Base-by-base conservation (phyloP, 805 yeast genomes). In the Starmerella potacharoeniae region DNA sequence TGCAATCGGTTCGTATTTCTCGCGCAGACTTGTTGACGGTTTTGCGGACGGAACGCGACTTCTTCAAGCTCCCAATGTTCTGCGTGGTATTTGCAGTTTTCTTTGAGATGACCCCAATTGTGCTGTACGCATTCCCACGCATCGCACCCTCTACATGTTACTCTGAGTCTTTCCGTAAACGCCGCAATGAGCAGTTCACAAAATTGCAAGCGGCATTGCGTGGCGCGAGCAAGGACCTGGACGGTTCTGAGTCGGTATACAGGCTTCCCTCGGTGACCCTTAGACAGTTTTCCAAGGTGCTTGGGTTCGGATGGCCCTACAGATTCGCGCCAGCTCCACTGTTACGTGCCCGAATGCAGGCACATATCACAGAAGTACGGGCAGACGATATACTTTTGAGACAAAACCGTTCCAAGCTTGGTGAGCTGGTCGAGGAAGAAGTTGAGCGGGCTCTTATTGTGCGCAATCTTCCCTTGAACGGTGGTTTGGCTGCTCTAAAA, bases 111-210 rank as follows among this genome's bases (percentile, higher is more conserved):
- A 79, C 85, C 0, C 79, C 85, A 1, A 48, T 78, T 0, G 57
- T 82, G 6, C 75, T 83, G 56, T 75, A 72, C 53, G 56, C 70
- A 1, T 68, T 81, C 49, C 88, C 89, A 0, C 73, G 73, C 42
- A 61, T 82, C 13, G 74, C 83, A 4, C 89, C 87, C 0, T 75
- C 75, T 57, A 82, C 86, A 0, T 82, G 87, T 66, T 63, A 50
- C 46, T 56, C 64, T 2, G 50, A 14, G 17, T 13, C 51, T 6
- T 57, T 40, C 45, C 39, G 52, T 39, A 8, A 30, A 2, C 54
- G 48, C 22, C 55, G 61, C 11, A 16, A 41, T n/a, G 46, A 31
- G 11, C 29, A 10, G 9, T 58, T 54, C 55, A 5, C 36, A 11
- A 9, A 16, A 28, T 6, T 28, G 28, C 53, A 37, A 4, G 41